A percentile compares a stretch with the other conserved stretches of the same genome.
Evolutionary conservation across 257 asterid genomes (phyloP).

Genomic region (Solanum microdontum): DNA sequence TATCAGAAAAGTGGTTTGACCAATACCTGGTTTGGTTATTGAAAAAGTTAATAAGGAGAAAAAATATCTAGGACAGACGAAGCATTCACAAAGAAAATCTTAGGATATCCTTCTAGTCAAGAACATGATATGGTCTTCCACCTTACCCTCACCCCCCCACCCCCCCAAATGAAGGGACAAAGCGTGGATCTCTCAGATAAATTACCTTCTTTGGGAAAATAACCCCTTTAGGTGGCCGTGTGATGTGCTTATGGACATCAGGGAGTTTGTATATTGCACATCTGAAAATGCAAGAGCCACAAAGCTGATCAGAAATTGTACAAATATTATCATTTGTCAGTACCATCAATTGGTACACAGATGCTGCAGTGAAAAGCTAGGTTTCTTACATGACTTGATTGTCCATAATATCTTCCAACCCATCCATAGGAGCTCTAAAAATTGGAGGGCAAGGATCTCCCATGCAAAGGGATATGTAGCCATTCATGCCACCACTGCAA

Average conservation of each 20-base stretch:
- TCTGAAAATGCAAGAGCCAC: constrained; percentile 25
- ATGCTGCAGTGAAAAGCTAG: neutral
- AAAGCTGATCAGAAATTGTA: neutral
- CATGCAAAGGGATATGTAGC: constrained; percentile 72
- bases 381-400: constrained; percentile 92
- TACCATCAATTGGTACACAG: neutral
- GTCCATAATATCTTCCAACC: constrained; percentile 80
- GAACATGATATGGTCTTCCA: neutral
- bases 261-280: constrained; percentile 88
- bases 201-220: constrained; percentile 68
- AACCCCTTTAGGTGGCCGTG: constrained; percentile 83
- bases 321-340: neutral
- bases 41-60: neutral
- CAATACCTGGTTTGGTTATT: neutral
- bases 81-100: neutral
- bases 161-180: neutral
- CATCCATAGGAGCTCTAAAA: constrained; percentile 82
- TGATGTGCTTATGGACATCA: constrained; percentile 60
- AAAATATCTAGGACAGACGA: neutral
- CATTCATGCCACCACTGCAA: constrained; percentile 98
- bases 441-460: constrained; percentile 98
- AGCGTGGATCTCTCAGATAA: neutral
- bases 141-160: neutral
- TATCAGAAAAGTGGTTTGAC: neutral
- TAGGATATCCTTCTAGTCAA: neutral